Evolutionary conservation across 1,284 basidiomycete genomes (phyloP), one percentile per base, ranked within the genome.

Genomic region (Athelia sp.): DNA sequence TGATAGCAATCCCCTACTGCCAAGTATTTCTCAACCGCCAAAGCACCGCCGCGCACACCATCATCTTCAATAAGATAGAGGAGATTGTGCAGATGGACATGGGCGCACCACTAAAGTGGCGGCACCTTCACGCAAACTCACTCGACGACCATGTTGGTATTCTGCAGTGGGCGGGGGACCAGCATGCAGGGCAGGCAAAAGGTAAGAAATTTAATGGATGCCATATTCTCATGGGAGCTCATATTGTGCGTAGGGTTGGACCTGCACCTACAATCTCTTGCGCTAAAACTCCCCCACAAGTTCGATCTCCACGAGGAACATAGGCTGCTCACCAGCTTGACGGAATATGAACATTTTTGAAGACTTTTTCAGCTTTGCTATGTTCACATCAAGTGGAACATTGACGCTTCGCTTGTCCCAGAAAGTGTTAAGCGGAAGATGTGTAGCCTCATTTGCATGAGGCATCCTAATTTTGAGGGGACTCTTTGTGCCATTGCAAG

Each of bases 151-250:
- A 36, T 9, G 35, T 45, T 14, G 58, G 54, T 14, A 49, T 62
- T 21, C 19, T 40, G 10, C 56, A 57, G 4, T 54, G 54, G 35
- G 45, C 52, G 15, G 59, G 49, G 1, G 61, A 65, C 50, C 61
- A 66, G 45, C 61, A 65, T 44, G 45, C 52, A 6, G 60, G 64
- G 3, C 61, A 65, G 49, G 63, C 62, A 11, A 63, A 62, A 58
- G 65, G 62, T 59, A 9, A 31, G 44, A 14, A 13, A 14, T 8
- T 23, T n/a, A 8, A 9, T 26, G 10, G 10, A 15, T 21, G 19
- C 11, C 18, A 4, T 44, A 44, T n/a, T 23, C 17, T 26, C 6
- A 4, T 32, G 14, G 19, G 18, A 23, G n/a, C 36, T 17, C 19
- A 40, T 32, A 19, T 49, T 48, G 43, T n/a, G 17, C n/a, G 22